phyloP scores from a whole-genome alignment of 371 early-diverging fungal genomes.

The Mucor sp. region DNA sequence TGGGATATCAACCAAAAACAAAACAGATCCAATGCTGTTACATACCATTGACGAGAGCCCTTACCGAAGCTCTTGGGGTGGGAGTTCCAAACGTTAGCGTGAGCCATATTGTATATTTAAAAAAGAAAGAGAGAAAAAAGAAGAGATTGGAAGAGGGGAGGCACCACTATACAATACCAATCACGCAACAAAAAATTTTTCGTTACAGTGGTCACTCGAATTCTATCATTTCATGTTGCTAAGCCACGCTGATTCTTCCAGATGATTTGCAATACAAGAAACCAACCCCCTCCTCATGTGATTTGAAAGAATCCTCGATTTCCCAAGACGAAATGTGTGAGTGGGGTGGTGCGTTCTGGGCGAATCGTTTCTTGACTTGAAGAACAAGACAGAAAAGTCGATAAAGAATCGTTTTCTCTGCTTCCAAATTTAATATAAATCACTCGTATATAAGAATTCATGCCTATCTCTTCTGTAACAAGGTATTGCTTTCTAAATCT shows the following conservation, averaged over 20 bases:
- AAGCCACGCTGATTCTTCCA: not conserved
- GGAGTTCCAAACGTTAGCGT: constrained; percentile 95
- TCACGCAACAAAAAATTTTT: not conserved
- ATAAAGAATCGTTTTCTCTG: not conserved
- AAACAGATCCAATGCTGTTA: not conserved
- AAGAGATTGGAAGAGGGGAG: not conserved
- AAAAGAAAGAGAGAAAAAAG: constrained; percentile 25
- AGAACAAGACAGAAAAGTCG: not conserved
- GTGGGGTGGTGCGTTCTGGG: not conserved
- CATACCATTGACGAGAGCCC: constrained; percentile 95
- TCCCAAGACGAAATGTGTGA: not conserved
- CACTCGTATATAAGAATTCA: not conserved
- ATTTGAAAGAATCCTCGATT: not conserved
- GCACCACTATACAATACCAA: not conserved
- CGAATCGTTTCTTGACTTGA: not conserved
- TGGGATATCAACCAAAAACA: not conserved
- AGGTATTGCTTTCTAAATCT: not conserved
- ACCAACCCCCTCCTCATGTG: not conserved
- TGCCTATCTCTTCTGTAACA: not conserved
- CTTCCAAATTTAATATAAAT: not conserved
- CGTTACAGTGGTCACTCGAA: not conserved
- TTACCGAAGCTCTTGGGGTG: constrained; percentile 97
- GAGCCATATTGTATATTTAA: constrained; percentile 74
- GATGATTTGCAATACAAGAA: not conserved
- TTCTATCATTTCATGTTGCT: not conserved